phyloP scores from a whole-genome alignment of 2,329 filamentous ascomycete species.

The Epichloe sylvatica region DNA sequence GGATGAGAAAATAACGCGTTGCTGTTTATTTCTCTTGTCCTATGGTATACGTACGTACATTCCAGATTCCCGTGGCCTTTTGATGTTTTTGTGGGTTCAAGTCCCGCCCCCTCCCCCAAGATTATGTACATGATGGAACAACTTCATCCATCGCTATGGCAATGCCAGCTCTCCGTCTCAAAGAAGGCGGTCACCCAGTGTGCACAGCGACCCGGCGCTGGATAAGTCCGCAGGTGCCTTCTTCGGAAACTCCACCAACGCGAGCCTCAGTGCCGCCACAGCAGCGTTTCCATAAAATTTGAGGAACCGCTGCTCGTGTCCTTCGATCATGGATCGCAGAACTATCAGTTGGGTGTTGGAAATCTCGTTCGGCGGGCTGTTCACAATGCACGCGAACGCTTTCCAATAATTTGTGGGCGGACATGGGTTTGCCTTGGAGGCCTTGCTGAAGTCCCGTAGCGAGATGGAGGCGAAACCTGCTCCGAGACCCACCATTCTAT shows the following conservation, averaged over 20 bases:
- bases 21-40: too few relatives aligned
- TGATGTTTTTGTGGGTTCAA: too few relatives aligned
- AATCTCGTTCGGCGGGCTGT: conserved; percentile 52
- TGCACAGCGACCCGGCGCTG: conserved; percentile 37
- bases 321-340: conserved; percentile 56
- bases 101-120: too few relatives aligned
- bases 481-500: conserved; percentile 71
- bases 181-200: conserved; percentile 38
- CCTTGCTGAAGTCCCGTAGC: conserved; percentile 65
- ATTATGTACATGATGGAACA: too few relatives aligned
- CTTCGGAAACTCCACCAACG: conserved; percentile 59
- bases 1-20: too few relatives aligned
- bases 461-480: conserved; percentile 74
- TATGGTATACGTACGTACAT: too few relatives aligned
- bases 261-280: conserved; percentile 53
- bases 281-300: conserved; percentile 68
- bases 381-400: conserved; percentile 60
- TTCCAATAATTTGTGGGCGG: conserved; percentile 75
- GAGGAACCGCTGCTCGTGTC: conserved; percentile 62
- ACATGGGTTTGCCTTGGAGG: conserved; percentile 56
- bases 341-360: conserved; percentile 63
- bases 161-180: conserved; percentile 36
- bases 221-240: conserved; percentile 33
- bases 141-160: conserved; percentile 10
- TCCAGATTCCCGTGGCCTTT: too few relatives aligned